Evolutionary conservation across 306 rosid species (phyloP).

Genomic region (Luffa acutangula): DNA sequence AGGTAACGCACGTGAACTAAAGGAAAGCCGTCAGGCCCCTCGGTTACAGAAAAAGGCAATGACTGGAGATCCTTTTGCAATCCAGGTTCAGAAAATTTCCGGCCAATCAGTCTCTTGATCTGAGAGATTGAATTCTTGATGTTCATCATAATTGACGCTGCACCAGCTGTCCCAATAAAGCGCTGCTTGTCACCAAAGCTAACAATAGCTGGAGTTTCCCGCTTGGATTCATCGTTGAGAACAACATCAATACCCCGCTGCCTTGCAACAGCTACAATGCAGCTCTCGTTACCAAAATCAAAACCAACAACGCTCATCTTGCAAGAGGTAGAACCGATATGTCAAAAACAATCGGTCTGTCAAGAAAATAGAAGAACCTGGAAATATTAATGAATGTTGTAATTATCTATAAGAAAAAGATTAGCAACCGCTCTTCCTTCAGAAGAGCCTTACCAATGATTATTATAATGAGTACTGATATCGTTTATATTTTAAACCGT

Average conservation of each 20-base stretch:
- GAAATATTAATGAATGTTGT: neutral
- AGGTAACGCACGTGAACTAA: constrained; percentile 62
- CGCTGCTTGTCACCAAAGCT: constrained; percentile 96
- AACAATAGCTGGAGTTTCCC: constrained; percentile 87
- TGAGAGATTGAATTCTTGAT: constrained; percentile 82
- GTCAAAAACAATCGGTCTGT: neutral
- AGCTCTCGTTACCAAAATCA: constrained; percentile 91
- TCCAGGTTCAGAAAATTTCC: constrained; percentile 63
- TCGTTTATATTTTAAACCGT: neutral
- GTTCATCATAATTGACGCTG: constrained; percentile 92
- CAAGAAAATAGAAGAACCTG: neutral
- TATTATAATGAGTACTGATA: neutral
- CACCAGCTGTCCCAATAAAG: constrained; percentile 90
- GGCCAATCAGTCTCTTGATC: constrained; percentile 67
- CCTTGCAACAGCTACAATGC: constrained; percentile 94
- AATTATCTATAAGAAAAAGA: neutral
- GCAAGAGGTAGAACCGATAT: neutral
- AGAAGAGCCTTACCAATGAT: neutral
- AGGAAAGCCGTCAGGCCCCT: constrained; percentile 86
- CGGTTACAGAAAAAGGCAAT: constrained; percentile 55
- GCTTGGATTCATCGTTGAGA: constrained; percentile 91
- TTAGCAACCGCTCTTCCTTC: neutral
- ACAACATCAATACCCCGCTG: constrained; percentile 95
- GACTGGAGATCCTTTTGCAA: constrained; percentile 67
- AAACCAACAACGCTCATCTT: constrained; percentile 95